Percentiles rank a stretch among this genome's conserved stretches.
phyloP scores from a whole-genome alignment of 805 yeast species.

The Zygosaccharomyces rouxii region DNA sequence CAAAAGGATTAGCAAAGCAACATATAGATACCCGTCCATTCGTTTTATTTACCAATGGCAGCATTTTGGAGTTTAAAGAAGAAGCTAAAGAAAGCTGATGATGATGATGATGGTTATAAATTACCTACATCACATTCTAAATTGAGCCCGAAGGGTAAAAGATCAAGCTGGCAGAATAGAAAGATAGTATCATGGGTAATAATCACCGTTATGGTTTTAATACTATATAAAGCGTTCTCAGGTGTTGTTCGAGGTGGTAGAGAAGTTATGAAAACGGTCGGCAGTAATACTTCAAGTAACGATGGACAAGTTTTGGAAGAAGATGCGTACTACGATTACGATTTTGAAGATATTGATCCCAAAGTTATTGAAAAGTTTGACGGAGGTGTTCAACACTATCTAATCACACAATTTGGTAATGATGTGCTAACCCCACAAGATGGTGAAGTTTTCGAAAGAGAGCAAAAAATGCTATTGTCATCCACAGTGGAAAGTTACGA shows the following conservation, averaged over 20 bases:
- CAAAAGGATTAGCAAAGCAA: not conserved
- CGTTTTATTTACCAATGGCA: constrained; percentile 6
- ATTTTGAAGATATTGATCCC: constrained; percentile 35
- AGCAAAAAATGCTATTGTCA: constrained; percentile 39
- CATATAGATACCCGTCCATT: not conserved
- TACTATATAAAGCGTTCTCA: not conserved
- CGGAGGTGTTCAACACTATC: constrained; percentile 37
- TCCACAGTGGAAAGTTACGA: constrained; percentile 59
- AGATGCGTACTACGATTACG: constrained; percentile 33
- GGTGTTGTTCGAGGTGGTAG: not conserved
- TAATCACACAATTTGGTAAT: constrained; percentile 35
- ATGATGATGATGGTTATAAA: constrained; percentile 14
- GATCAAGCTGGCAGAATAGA: not conserved
- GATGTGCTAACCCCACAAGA: constrained; percentile 32
- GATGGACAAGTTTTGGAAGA: constrained; percentile 24
- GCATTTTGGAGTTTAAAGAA: constrained; percentile 9
- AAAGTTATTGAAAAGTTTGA: constrained; percentile 35
- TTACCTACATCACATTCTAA: constrained; percentile 14
- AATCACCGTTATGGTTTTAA: not conserved
- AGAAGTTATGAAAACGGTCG: constrained; percentile 2
- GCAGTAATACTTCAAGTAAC: constrained; percentile 2
- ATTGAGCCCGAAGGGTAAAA: constrained; percentile 10
- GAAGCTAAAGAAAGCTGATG: constrained; percentile 11
- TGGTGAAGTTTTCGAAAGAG: constrained; percentile 28
- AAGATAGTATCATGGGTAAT: not conserved